These are phyloP conservation scores for Colletotrichum paranaense DNA, from an alignment of 2,329 filamentous ascomycete genomes.

Conservation along the genomic window DNA sequence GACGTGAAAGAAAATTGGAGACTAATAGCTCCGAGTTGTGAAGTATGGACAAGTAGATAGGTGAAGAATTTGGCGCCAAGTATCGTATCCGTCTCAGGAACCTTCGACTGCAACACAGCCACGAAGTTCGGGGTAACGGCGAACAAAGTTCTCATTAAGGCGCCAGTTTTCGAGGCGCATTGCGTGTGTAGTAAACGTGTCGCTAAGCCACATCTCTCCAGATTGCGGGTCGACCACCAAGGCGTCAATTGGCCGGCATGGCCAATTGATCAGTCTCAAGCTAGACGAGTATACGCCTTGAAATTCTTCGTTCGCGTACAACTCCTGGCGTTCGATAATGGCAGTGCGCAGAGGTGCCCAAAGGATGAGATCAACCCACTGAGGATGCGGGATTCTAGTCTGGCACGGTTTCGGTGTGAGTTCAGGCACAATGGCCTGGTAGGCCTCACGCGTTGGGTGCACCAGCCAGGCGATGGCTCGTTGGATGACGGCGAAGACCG, in stretches of 20 bases:
- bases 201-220: slow-evolving; percentile 41
- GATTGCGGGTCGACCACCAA: slow-evolving; percentile 41
- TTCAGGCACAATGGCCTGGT: slow-evolving; percentile 37
- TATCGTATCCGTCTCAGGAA: slow-evolving; percentile 5
- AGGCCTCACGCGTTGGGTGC: slow-evolving; percentile 46
- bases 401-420: slow-evolving; percentile 43
- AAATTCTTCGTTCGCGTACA: slow-evolving; percentile 52
- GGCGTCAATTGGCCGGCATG: slow-evolving; percentile 39
- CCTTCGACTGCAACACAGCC: slow-evolving; percentile 34
- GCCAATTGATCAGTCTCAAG: slow-evolving; percentile 49
- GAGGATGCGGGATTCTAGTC: slow-evolving; percentile 41
- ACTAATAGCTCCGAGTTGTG: neutral
- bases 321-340: slow-evolving; percentile 47
- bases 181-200: slow-evolving; percentile 40
- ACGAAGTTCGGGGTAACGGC: slow-evolving; percentile 43
- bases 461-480: slow-evolving; percentile 44
- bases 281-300: slow-evolving; percentile 46
- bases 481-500: slow-evolving; percentile 46
- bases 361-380: slow-evolving; percentile 47
- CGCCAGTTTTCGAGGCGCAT: slow-evolving; percentile 42
- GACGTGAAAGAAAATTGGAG: slow-evolving; percentile 2
- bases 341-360: slow-evolving; percentile 48
- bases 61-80: neutral
- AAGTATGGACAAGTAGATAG: neutral
- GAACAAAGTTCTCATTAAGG: slow-evolving; percentile 40